Evolutionary conservation across 805 yeast species (phyloP), one percentile per base, ranked within the genome.

Genomic region (Zygoascus flipseniorum): DNA sequence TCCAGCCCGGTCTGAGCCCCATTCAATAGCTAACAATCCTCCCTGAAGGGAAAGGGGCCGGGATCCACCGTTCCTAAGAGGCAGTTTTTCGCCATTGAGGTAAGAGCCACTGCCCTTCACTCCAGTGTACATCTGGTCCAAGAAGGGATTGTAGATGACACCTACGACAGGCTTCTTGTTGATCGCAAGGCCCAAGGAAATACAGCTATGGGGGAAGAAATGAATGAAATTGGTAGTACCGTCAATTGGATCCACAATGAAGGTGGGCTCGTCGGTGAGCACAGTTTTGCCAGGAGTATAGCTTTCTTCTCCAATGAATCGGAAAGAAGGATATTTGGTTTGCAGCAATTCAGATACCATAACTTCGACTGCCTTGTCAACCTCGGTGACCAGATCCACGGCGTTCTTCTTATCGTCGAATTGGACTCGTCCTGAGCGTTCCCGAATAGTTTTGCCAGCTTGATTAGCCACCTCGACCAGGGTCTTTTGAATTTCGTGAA

Each of bases 141-240:
- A 61, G 57, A 78, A 79, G 8, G 86, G 86, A 62, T 81, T 82
- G 64, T 73, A 81, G n/a, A 82, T 77, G 11, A 81, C 86, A 28
- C 86, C 86, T n/a, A 81, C 81, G 0, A 71, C 76, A 1, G 86
- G 77, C 52, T 65, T 65, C 43, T 72, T 71, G 55, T 71, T 62
- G 16, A 77, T 65, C 1, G 83, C 73, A 52, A 82, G 72, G 0
- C 86, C 86, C 41, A 82, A 61, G 0, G 86, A 82, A 48, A 80
- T 79, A 65, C 85, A 81, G 45, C 81, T 75, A 62, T 72, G 77
- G 1, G 86, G 86, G 67, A 78, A 82, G 47, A 72, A 74, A 63
- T 82, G 86, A 50, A 81, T 75, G 64, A 82, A 82, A 65, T 82
- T 78, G 5, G 85, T 80, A 1, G 86, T 82, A 11, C 86, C 86